Base-by-base conservation (phyloP, 2,329 filamentous ascomycete species). In the Huntiella bhutanensis region DNA sequence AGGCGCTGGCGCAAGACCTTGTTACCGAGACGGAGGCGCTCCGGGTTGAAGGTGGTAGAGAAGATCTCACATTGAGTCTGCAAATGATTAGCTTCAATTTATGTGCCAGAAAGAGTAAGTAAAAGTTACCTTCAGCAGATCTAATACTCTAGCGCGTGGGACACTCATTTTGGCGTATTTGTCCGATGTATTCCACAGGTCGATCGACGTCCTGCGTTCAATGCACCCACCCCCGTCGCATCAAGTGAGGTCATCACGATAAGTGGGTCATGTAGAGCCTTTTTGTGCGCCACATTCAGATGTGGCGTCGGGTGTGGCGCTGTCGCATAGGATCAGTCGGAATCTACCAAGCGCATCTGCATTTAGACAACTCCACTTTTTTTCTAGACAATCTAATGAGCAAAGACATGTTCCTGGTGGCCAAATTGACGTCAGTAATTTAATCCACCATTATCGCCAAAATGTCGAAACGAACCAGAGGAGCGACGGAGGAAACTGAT, bases 31-130 rank as follows among this genome's bases (percentile, higher is more conserved):
- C 91, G 83, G 51, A 81, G 62, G 54, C 77, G 69, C 47, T 84
- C 71, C 19, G 91, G 91, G 64, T 98, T 98, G 69, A 78, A 96
- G 45, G 80, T 87, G 43, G 82, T 83, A 57, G 79, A 80, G 69
- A 96, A 98, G 66, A 96, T 75, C 60, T 79, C 76, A 71, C 85
- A 94, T 80, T 87, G 86, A 58, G 75, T 73, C 87, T 95, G 55
- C 37, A 1, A 32, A 8, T 15, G 4, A 22, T 51, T 62, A 39
- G 64, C 56, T 37, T 32, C 40, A 19, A 2, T 19, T 33, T 33
- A 0, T 33, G 12, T 6, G 13, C 17, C 10, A 40, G 1, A 12
- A 5, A 4, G 41, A 34, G 51, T 33, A 4, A n/a, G 32, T 15
- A 41, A 17, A 8, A 3, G 22, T 40, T 63, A 84, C 86, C 79